Evolutionary conservation across 2,329 filamentous ascomycete species (phyloP), one percentile per base, ranked within the genome.

Genomic region (Scopulariopsis brevicaulis): DNA sequence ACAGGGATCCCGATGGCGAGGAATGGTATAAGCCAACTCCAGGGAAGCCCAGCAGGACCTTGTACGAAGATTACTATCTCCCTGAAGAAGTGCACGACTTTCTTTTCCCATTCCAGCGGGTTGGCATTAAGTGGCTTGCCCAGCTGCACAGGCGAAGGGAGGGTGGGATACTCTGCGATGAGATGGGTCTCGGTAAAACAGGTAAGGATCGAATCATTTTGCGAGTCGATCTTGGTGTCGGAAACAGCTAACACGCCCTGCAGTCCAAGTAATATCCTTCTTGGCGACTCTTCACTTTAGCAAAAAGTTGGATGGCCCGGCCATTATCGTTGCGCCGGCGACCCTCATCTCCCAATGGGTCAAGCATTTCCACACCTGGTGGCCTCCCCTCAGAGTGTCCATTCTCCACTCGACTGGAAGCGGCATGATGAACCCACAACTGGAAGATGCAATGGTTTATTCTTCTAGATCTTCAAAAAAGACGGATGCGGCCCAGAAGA

Each of bases 171-270:
- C 82, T 99, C 46, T 94, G 93, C 6, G 94, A 99, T 67, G 94
- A 99, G 71, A 99, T 99, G 94, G 94, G 95, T 1, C 75, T 99
- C n/a, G 94, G 94, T 4, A 99, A 99, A 73, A 99, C 94, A 3
- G 68, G 69, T 70, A 63, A 56, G 60, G 11, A 1, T 55, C 18
- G 4, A 43, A 58, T 12, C 11, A 28, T 8, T 20, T 50, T 24
- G 20, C 8, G 20, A 20, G 15, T 5, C 46, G 10, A 22, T 12
- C 8, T 22, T 14, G 11, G 20, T 50, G n/a, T 50, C 46, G 6
- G 12, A n/a, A 50, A 3, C 18, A 22, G 12, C 22, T 50, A 50
- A 50, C 63, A 64, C 4, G 10, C 1, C 34, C 11, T 18, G 25
- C 57, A 61, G 80, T 84, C 1, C 82, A 84, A 64, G 66, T 82